A percentile compares a stretch with the other conserved stretches of the same genome.
Conservation (phyloP, 2,329 filamentous ascomycete genomes). For the Calonectria hongkongensis region DNA sequence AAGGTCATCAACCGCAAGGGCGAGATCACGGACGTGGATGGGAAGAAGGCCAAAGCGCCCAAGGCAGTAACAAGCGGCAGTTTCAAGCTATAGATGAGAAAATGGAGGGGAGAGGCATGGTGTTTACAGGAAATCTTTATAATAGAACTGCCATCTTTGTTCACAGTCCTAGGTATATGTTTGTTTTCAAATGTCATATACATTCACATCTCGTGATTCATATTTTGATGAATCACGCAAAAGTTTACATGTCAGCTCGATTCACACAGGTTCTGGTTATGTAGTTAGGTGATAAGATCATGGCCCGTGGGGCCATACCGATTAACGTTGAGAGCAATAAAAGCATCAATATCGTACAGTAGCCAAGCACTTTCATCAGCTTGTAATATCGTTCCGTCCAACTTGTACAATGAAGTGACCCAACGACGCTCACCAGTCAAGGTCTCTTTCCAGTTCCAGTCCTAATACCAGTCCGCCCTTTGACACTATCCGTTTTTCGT, state of each 20-base stretch:
- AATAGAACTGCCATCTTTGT: conserved; percentile 45
- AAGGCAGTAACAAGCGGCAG: conserved; percentile 72
- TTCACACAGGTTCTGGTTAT: background rate
- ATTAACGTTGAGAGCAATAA: conserved; percentile 10
- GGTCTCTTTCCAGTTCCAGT: conserved; percentile 28
- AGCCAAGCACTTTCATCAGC: conserved; percentile 24
- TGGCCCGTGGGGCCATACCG: background rate
- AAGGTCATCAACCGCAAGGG: conserved; percentile 95
- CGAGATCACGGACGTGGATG: conserved; percentile 88
- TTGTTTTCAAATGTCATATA: background rate
- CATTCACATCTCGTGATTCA: background rate
- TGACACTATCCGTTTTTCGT: conserved; percentile 22
- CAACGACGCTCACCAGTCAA: conserved; percentile 30
- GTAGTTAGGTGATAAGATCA: too few species aligned
- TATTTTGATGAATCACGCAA: too few species aligned
- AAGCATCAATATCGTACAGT: conserved; percentile 36
- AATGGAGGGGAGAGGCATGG: conserved; percentile 20
- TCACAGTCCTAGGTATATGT: conserved; percentile 19
- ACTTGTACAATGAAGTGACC: conserved; percentile 12
- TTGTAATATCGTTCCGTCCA: conserved; percentile 8
- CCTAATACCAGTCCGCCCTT: conserved; percentile 24
- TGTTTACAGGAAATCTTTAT: conserved; percentile 50
- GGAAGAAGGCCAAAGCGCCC: conserved; percentile 79
- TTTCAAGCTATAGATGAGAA: conserved; percentile 74
- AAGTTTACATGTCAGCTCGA: background rate